Conservation (phyloP, 495 filamentous ascomycete species). For the Immersiella caudata region DNA sequence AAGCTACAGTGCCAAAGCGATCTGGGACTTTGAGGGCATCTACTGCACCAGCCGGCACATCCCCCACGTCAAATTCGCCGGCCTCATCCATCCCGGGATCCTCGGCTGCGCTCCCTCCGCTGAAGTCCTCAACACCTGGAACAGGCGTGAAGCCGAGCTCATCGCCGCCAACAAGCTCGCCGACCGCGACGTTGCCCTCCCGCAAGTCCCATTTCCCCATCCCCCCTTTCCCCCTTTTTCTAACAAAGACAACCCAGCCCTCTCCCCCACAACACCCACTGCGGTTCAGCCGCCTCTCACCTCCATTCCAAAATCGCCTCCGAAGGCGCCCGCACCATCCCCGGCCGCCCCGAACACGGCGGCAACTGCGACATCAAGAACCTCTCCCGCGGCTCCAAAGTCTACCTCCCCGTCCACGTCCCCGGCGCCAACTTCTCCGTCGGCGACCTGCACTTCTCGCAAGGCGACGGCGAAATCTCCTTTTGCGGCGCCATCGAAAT, state of each 20-base stretch:
- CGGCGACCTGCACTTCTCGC: constrained; percentile 87
- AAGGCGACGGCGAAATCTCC: constrained; percentile 92
- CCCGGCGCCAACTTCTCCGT: constrained; percentile 90
- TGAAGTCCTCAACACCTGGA: constrained; percentile 69
- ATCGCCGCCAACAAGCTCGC: constrained; percentile 64
- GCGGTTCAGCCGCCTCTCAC: constrained; percentile 63
- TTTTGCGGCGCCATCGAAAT: constrained; percentile 98
- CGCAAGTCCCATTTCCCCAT: constrained; percentile 33
- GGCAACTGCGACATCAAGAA: constrained; percentile 92
- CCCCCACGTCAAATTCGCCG: constrained; percentile 82
- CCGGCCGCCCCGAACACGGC: constrained; percentile 70
- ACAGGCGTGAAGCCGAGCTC: constrained; percentile 76
- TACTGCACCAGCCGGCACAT: constrained; percentile 90
- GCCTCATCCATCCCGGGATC: constrained; percentile 94
- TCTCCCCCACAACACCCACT: constrained; percentile 68
- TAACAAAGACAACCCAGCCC: constrained; percentile 47
- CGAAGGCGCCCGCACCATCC: constrained; percentile 91
- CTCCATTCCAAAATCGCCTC: constrained; percentile 73
- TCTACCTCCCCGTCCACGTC: constrained; percentile 84
- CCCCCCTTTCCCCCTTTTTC: neutral
- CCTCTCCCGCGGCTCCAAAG: constrained; percentile 69
- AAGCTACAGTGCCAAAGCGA: constrained; percentile 76
- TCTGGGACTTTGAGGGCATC: constrained; percentile 98
- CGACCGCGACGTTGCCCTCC: constrained; percentile 79
- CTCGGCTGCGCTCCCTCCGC: constrained; percentile 86